Base-by-base conservation (phyloP, 352 stramenopile species). In the Pythium insidiosum region DNA sequence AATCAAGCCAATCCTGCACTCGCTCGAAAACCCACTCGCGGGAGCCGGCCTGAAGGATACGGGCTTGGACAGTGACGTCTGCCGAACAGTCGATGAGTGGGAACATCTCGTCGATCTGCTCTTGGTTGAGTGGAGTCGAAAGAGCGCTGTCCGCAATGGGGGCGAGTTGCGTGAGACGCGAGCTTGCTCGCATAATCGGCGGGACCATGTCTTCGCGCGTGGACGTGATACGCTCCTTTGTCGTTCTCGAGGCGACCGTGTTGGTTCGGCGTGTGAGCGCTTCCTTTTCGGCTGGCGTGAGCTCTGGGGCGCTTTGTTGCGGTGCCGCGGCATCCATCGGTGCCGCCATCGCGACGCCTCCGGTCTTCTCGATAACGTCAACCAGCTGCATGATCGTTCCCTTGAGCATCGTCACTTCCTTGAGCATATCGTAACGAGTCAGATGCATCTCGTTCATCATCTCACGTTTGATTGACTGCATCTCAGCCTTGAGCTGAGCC, bases 391-490 rank as follows among this genome's bases (percentile, higher is more conserved):
- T 46, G 53, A 92, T 77, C n/a, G 73, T 68, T 22, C 80, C 75
- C 30, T 87, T 83, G 37, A 93, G 74, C 63, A 90, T 61, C 34
- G 74, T 66, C 18, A 93, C 54, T 48, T 93, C 80, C 53, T 93
- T 93, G 33, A 93, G 63, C 40, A 93, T 58, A 44, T 93, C 80
- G 66, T 93, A 93, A 15, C 75, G 73, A 24, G 72, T 86, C 20
- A 76, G 55, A 50, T 90, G 80, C 47, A 93, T 63, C 58, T 90
- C 80, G 41, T 88, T 85, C 72, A 93, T 87, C 46, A 93, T 66
- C 45, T 93, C 77, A 31, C 74, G 69, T 11, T 70, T 69, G 35
- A 90, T 83, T 19, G 59, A 52, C 30, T 75, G 64, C 35, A 90
- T 66, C 38, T 93, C 75, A 15, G 62, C 45, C 44, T 82, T 82